phyloP scores from a whole-genome alignment of 2,329 filamentous ascomycete species.

The Sporothrix variecibatus region DNA sequence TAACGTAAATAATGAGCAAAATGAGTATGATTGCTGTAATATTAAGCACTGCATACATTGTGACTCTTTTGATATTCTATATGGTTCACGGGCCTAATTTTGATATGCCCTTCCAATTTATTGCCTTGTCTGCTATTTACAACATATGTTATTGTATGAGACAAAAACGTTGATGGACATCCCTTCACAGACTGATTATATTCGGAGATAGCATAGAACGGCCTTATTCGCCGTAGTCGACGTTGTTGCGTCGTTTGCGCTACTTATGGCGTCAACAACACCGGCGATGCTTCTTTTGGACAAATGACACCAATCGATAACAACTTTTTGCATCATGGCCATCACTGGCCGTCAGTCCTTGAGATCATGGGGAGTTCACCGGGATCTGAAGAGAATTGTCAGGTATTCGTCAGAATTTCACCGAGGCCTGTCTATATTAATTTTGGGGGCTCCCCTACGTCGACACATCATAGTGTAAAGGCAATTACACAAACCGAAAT shows the following conservation, averaged over 20 bases:
- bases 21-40: no score
- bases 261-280: slow-evolving; percentile 13
- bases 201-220: background rate
- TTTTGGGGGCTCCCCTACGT: background rate
- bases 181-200: background rate
- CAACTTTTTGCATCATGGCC: background rate
- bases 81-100: no score
- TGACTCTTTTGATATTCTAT: no score
- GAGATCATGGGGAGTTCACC: background rate
- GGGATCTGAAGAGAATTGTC: background rate
- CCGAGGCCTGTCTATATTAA: background rate
- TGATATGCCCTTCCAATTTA: no score
- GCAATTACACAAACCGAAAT: no score
- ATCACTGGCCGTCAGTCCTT: background rate
- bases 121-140: no score
- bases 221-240: no score
- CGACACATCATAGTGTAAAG: background rate
- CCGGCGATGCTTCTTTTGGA: slow-evolving; percentile 1
- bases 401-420: background rate
- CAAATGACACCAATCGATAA: background rate
- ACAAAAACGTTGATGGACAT: no score
- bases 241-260: background rate
- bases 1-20: no score
- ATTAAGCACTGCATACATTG: no score
- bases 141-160: no score